Evolutionary conservation across 208 protist genomes (phyloP).

Genomic region (Crithidia acanthocephali): DNA sequence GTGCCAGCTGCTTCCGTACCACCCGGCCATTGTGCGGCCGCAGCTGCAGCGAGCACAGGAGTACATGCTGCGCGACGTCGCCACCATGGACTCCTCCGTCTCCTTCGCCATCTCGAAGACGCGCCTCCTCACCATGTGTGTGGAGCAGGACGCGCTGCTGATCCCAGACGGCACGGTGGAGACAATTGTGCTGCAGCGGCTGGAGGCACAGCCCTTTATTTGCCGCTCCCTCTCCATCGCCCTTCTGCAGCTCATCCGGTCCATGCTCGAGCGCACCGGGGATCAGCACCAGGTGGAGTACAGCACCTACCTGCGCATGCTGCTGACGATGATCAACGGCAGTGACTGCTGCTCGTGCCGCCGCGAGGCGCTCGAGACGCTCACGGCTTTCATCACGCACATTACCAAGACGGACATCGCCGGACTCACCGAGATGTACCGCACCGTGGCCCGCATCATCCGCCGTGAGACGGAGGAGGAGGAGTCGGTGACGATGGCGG

Average conservation of each 20-base stretch:
- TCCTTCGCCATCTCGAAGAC: conserved; percentile 73
- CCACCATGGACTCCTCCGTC: conserved; percentile 76
- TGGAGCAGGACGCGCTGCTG: conserved; percentile 74
- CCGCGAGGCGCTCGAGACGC: conserved; percentile 69
- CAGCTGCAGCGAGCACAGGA: conserved; percentile 76
- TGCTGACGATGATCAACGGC: conserved; percentile 75
- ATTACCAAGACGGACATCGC: conserved; percentile 57
- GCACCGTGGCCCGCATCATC: conserved; percentile 78
- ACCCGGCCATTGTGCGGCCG: conserved; percentile 70
- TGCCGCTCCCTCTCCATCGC: conserved; percentile 77
- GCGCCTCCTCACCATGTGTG: conserved; percentile 64
- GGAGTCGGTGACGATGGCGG: conserved; percentile 62
- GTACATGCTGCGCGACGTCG: conserved; percentile 86
- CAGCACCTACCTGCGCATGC: conserved; percentile 50
- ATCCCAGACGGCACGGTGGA: conserved; percentile 67
- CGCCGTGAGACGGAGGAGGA: conserved; percentile 80
- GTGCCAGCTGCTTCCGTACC: conserved; percentile 74
- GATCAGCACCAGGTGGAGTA: conserved; percentile 64
- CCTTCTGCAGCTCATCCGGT: conserved; percentile 70
- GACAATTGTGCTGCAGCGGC: conserved; percentile 58
- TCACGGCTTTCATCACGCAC: conserved; percentile 79
- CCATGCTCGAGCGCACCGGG: conserved; percentile 73
- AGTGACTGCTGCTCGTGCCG: conserved; percentile 75
- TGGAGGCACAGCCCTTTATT: conserved; percentile 72
- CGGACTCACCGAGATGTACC: conserved; percentile 67